phyloP scores from a whole-genome alignment of 169 alveolate species.

The Plasmodium inui region DNA sequence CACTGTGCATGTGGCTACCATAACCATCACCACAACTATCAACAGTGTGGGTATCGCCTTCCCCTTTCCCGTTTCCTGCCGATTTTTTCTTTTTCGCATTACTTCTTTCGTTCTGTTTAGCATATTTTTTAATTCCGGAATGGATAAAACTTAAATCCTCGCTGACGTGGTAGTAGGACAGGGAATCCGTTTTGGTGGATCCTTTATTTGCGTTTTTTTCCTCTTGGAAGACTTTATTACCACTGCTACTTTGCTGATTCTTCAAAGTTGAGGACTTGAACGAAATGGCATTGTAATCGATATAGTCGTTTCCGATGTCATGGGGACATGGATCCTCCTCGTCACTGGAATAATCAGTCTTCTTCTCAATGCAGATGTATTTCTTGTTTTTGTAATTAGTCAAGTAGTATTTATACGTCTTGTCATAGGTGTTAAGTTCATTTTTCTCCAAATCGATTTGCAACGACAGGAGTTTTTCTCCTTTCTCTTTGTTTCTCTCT shows the following conservation, averaged over 20 bases:
- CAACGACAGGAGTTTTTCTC: conserved; percentile 9
- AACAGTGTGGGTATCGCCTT: background rate
- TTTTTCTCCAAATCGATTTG: conserved; percentile 71
- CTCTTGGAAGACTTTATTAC: background rate
- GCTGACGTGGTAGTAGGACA: conserved; percentile 11
- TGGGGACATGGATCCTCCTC: background rate
- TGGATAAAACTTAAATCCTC: conserved; percentile 69
- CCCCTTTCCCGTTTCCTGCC: background rate
- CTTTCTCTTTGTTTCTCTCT: background rate
- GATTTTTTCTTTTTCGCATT: conserved; percentile 1
- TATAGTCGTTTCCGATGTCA: background rate
- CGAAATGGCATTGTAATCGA: background rate
- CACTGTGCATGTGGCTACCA: background rate
- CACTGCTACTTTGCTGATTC: background rate
- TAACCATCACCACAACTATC: background rate
- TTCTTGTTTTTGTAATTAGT: conserved; percentile 64
- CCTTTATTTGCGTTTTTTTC: background rate
- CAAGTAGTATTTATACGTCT: conserved; percentile 38
- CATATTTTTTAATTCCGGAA: conserved; percentile 52
- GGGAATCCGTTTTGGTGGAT: background rate
- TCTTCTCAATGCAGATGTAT: conserved; percentile 70
- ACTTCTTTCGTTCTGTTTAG: conserved; percentile 5
- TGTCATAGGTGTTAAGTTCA: conserved; percentile 47
- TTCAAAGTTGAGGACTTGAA: background rate
- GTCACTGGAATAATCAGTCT: conserved; percentile 38